Evolutionary conservation across 441 rosid species (phyloP), one percentile per base, ranked within the genome.

Genomic region (Euphorbia corollata): DNA sequence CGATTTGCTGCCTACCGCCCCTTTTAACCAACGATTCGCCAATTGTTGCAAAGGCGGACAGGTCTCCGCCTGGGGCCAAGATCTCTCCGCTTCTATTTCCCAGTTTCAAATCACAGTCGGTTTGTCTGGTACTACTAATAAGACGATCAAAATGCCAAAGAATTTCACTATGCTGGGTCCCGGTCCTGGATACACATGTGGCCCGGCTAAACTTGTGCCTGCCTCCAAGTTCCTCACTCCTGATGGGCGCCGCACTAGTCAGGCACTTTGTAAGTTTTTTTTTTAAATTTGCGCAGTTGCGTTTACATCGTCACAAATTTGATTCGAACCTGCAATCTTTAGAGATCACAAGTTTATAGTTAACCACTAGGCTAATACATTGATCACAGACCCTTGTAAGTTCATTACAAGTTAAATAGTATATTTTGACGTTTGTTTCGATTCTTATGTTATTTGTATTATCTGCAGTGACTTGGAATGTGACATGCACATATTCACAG

Each of bases 31-130:
- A 61, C 98, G 88, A 56, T 80, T 76, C 72, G 34, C 84, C 53
- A 91, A 91, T 72, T 91, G 96, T 71, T 91, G 98, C 82, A 91
- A 91, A 82, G 94, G 96, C 27, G 96, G 98, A 64, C 88, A 85
- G 0, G 69, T 89, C 48, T 75, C 86, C 6, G 86, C 94, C 10
- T 87, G 92, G 94, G 89, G 88, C 50, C 92, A 83, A 71, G 94
- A 91, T 65, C 94, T 91, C 11, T 64, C 80, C 15, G 71, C 85
- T 13, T 73, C 93, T n/a, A 77, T 89, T 64, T 85, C 92, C 10
- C 81, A 84, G 15, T 91, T 91, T 73, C 98, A 89, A 65, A 70
- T 89, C 32, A 84, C 84, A 38, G 89, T 85, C 23, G 96, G 98
- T 13, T 61, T 59, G 55, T 84, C 92, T 8, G 96, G 96, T 19